Percentiles rank a stretch among this genome's conserved stretches.
These are phyloP conservation scores for Berberis vulgaris DNA, from an alignment of 164 flowering plant genomes.

Conservation along the genomic window DNA sequence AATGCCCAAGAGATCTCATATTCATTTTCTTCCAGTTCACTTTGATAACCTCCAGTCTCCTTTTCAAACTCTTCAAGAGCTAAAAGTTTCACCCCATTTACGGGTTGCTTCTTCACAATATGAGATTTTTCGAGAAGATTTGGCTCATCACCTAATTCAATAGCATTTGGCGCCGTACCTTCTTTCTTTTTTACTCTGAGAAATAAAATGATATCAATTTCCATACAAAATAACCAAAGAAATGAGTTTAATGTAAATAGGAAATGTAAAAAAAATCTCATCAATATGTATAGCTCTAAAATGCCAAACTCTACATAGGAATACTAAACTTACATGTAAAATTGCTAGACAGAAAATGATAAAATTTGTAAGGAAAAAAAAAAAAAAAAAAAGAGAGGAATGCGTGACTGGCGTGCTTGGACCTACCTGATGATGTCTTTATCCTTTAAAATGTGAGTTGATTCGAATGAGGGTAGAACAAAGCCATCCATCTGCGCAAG, in stretches of 20 bases:
- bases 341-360: too few species aligned
- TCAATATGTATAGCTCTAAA: too few species aligned
- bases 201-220: background rate
- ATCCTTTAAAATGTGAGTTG: constrained; percentile 59
- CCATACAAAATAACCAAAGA: background rate
- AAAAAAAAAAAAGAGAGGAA: too few species aligned
- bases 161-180: constrained; percentile 5
- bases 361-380: too few species aligned
- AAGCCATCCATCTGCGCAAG: constrained; percentile 84
- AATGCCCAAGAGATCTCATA: constrained; percentile 3
- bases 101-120: constrained; percentile 26
- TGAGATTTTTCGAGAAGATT: constrained; percentile 22
- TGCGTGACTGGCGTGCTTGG: too few species aligned
- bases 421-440: constrained; percentile 63
- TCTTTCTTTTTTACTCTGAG: constrained; percentile 56
- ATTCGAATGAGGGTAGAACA: constrained; percentile 74
- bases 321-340: too few species aligned
- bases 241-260: background rate
- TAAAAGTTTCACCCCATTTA: constrained; percentile 35
- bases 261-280: too few species aligned
- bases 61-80: constrained; percentile 58
- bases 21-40: constrained; percentile 43
- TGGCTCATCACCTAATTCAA: constrained; percentile 12
- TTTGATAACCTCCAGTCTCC: constrained; percentile 47
- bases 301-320: too few species aligned